Evolutionary conservation across 441 rosid species (phyloP).

Genomic region (Isatis lusitanica): DNA sequence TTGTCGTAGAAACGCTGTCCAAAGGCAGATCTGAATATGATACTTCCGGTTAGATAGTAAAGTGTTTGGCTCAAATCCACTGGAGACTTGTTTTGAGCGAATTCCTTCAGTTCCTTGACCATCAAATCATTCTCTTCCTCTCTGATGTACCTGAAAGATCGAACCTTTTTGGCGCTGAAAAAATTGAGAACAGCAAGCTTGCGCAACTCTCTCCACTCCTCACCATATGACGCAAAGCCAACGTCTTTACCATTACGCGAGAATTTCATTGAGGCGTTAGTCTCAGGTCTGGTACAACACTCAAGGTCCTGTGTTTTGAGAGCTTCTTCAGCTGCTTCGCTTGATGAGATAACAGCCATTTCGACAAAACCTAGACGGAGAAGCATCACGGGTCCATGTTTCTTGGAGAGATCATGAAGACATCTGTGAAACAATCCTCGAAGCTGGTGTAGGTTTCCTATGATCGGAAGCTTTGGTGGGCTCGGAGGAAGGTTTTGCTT

Average conservation of each 20-base stretch:
- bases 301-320: conserved; percentile 47
- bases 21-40: conserved; percentile 39
- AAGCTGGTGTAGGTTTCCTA: conserved; percentile 53
- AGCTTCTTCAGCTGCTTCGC: conserved; percentile 48
- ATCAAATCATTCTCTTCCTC: conserved; percentile 44
- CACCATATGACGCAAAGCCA: conserved; percentile 37
- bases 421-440: conserved; percentile 34
- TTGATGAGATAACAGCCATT: conserved; percentile 40
- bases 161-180: conserved; percentile 42
- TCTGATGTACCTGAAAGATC: conserved; percentile 41
- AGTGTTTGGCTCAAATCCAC: conserved; percentile 44
- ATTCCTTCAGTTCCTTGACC: conserved; percentile 31
- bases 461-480: conserved; percentile 50
- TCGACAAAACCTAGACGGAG: conserved; percentile 38
- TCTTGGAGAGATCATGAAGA: conserved; percentile 38
- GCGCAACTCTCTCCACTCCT: conserved; percentile 46
- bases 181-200: conserved; percentile 42
- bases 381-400: conserved; percentile 50
- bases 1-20: conserved; percentile 34
- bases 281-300: conserved; percentile 47
- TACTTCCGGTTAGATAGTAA: conserved; percentile 29
- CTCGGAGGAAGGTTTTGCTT: conserved; percentile 42
- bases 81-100: conserved; percentile 18
- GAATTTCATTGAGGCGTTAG: conserved; percentile 20
- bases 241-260: conserved; percentile 40